Conservation (phyloP, 148 eudicot genomes). For the Vaccinium corymbosum region DNA sequence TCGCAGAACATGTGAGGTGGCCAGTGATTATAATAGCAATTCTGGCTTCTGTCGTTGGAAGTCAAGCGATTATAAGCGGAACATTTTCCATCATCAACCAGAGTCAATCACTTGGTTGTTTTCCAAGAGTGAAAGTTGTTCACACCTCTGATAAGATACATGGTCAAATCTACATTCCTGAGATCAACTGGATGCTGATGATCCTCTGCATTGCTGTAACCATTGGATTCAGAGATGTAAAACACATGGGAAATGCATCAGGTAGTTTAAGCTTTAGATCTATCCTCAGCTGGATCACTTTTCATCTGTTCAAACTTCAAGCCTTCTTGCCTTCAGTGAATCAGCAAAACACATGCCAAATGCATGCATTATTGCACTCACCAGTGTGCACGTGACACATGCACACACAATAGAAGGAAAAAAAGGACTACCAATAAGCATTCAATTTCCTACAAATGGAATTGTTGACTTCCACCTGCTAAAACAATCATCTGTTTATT, state of each 20-base stretch:
- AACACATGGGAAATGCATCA: conserved; percentile 77
- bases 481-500: conserved; percentile 1
- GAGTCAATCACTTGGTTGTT: conserved; percentile 54
- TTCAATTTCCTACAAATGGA: neutral
- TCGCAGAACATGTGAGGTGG: conserved; percentile 71
- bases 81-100: conserved; percentile 70
- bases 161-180: conserved; percentile 85
- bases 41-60: conserved; percentile 61
- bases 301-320: neutral
- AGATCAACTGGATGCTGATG: conserved; percentile 85
- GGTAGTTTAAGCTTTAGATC: conserved; percentile 10
- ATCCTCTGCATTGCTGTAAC: conserved; percentile 74
- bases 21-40: conserved; percentile 60
- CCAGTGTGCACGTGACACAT: neutral
- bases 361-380: neutral
- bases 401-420: neutral
- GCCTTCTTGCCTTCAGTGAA: neutral
- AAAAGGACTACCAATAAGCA: neutral
- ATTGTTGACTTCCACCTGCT: neutral
- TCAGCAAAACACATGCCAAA: neutral
- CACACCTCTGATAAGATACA: conserved; percentile 68
- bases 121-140: conserved; percentile 64
- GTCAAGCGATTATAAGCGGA: conserved; percentile 60
- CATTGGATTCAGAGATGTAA: conserved; percentile 66
- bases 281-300: conserved; percentile 2